A percentile compares a stretch with the other conserved stretches of the same genome.
Conservation (phyloP, 2,329 filamentous ascomycete species). For the Fusarium sp. region DNA sequence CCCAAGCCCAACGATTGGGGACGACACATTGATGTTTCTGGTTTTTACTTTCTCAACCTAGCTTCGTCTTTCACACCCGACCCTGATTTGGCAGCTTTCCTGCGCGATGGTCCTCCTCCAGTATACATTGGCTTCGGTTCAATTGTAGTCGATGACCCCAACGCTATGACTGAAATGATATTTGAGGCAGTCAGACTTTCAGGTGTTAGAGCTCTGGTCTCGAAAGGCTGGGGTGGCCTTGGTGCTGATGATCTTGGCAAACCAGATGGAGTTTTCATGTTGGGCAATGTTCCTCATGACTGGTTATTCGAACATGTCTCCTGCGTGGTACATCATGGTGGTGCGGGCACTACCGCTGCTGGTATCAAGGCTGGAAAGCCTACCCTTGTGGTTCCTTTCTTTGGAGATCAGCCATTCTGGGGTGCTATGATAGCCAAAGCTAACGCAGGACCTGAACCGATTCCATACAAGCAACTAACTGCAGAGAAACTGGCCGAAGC, state of each 20-base stretch:
- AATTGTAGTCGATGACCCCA: conserved; percentile 82
- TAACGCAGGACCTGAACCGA: conserved; percentile 77
- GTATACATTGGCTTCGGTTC: conserved; percentile 88
- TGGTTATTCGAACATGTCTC: conserved; percentile 88
- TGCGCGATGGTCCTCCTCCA: conserved; percentile 76
- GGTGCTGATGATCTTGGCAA: conserved; percentile 76
- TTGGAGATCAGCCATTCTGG: conserved; percentile 88
- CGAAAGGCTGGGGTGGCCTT: conserved; percentile 89
- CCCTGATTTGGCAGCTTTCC: conserved; percentile 72
- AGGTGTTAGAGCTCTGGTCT: conserved; percentile 82
- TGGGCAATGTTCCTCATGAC: conserved; percentile 88
- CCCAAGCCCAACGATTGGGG: conserved; percentile 83
- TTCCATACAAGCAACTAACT: conserved; percentile 76
- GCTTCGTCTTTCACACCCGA: conserved; percentile 75
- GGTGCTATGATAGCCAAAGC: conserved; percentile 79
- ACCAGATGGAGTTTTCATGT: conserved; percentile 83
- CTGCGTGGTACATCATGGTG: conserved; percentile 87
- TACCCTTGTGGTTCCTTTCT: conserved; percentile 88
- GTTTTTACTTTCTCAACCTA: conserved; percentile 80
- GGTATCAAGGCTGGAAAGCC: conserved; percentile 85
- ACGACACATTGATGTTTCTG: conserved; percentile 76
- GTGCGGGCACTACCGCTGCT: conserved; percentile 87
- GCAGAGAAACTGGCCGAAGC: conserved; percentile 73
- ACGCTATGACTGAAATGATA: conserved; percentile 76
- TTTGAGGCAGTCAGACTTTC: conserved; percentile 76